Evolutionary conservation across 208 protist genomes (phyloP).

Genomic region (Crithidia bombi): DNA sequence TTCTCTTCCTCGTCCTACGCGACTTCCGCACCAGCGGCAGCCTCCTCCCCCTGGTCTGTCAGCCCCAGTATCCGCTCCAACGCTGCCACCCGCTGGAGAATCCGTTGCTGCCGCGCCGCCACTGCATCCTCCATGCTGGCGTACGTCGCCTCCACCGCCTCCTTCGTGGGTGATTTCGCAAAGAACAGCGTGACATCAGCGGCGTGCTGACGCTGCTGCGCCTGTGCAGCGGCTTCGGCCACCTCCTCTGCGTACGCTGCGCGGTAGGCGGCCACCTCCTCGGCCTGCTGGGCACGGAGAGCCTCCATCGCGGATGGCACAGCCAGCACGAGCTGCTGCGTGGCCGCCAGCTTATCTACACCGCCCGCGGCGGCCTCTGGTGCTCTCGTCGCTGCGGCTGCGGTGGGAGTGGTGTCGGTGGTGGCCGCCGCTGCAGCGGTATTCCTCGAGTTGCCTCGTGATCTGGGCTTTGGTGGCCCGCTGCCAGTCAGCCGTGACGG

Average conservation of each 20-base stretch:
- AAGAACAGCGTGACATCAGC: slow-evolving; percentile 74
- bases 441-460: slow-evolving; percentile 15
- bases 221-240: slow-evolving; percentile 35
- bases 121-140: slow-evolving; percentile 60
- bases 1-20: not conserved
- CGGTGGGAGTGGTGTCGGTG: not conserved
- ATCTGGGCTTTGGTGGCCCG: slow-evolving; percentile 12
- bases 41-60: slow-evolving; percentile 3
- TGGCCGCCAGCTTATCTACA: not conserved
- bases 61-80: slow-evolving; percentile 70
- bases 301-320: slow-evolving; percentile 30
- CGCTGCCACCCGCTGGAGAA: slow-evolving; percentile 73
- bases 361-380: slow-evolving; percentile 3
- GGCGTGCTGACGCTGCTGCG: slow-evolving; percentile 46
- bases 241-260: slow-evolving; percentile 54
- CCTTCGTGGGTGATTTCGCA: slow-evolving; percentile 54
- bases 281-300: slow-evolving; percentile 43
- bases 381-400: not conserved
- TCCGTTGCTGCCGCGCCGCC: slow-evolving; percentile 57
- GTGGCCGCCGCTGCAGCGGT: not conserved
- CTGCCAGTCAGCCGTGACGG: slow-evolving; percentile 4
- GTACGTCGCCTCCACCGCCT: slow-evolving; percentile 72
- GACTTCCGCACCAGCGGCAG: not conserved
- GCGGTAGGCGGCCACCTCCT: slow-evolving; percentile 47
- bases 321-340: slow-evolving; percentile 14